Conservation (phyloP, 2,329 filamentous ascomycete genomes). For the Sclerotinia trifoliorum region DNA sequence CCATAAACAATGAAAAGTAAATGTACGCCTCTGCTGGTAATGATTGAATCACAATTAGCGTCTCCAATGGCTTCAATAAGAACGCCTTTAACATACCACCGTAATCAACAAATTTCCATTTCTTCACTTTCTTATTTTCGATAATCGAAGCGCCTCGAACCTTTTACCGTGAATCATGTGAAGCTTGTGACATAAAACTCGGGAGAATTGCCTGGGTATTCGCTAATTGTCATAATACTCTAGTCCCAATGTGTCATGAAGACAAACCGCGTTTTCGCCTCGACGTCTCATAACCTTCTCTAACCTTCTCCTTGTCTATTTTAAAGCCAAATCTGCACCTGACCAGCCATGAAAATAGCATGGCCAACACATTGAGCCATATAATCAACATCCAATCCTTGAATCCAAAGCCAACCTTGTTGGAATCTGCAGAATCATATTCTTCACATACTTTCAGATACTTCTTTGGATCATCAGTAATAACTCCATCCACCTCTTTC, state of each 20-base stretch:
- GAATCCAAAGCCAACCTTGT: slow-evolving; percentile 26
- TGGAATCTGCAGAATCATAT: slow-evolving; percentile 31
- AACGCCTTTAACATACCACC: neutral
- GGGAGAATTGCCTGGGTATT: neutral
- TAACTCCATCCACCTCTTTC: slow-evolving; percentile 69
- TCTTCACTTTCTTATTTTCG: neutral
- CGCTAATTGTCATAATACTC: neutral
- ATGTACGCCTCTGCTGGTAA: neutral
- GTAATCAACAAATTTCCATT: neutral
- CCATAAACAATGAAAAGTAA: neutral
- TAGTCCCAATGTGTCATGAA: slow-evolving; percentile 14
- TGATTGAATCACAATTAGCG: neutral
- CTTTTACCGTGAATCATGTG: neutral
- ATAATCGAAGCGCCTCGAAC: neutral
- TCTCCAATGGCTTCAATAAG: neutral
- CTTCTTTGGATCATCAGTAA: slow-evolving; percentile 76
- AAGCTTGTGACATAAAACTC: neutral
- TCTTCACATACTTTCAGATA: slow-evolving; percentile 60
- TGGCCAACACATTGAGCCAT: slow-evolving; percentile 29
- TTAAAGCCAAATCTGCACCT: slow-evolving; percentile 30
- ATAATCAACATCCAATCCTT: slow-evolving; percentile 27
- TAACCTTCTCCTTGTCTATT: slow-evolving; percentile 25
- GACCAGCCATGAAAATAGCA: slow-evolving; percentile 30
- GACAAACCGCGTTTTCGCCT: slow-evolving; percentile 14
- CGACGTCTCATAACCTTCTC: slow-evolving; percentile 21